Evolutionary conservation across 2,329 filamentous ascomycete genomes (phyloP).

Genomic region (Colletotrichum liriopes): DNA sequence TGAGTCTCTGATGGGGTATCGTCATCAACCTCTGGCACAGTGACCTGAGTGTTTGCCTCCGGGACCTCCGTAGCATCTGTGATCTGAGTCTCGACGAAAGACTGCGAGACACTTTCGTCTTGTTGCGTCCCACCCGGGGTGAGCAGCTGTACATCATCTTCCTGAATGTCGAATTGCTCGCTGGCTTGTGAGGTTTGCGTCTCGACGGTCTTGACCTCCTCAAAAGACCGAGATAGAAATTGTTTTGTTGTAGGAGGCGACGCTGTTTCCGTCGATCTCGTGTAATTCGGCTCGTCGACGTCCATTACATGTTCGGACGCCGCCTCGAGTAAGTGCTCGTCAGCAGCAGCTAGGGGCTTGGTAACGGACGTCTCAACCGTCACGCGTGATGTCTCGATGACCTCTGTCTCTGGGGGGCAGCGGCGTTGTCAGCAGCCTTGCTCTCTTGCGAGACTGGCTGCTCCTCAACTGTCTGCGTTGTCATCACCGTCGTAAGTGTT

Average conservation of each 20-base stretch:
- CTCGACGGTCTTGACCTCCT: slow-evolving; percentile 9
- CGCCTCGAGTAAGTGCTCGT: not conserved
- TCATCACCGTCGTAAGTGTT: slow-evolving; percentile 43
- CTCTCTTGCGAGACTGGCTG: not conserved
- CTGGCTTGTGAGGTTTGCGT: slow-evolving; percentile 4
- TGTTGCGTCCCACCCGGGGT: slow-evolving; percentile 35
- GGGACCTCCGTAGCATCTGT: slow-evolving; percentile 32
- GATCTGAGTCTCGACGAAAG: slow-evolving; percentile 23
- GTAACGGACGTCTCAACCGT: slow-evolving; percentile 2
- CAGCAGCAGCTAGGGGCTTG: not conserved
- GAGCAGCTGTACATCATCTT: slow-evolving; percentile 6
- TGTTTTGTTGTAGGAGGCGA: slow-evolving; percentile 22
- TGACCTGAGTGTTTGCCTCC: slow-evolving; percentile 21
- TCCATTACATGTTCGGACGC: slow-evolving; percentile 31
- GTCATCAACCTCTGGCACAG: slow-evolving; percentile 4
- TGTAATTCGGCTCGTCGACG: slow-evolving; percentile 21
- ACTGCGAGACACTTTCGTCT: slow-evolving; percentile 11
- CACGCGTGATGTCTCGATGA: slow-evolving; percentile 1
- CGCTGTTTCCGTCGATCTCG: not conserved
- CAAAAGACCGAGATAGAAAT: slow-evolving; percentile 11
- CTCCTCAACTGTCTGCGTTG: not conserved
- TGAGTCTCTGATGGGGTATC: not conserved
- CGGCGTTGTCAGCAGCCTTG: not conserved
- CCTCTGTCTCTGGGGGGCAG: not conserved
- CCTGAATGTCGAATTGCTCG: slow-evolving; percentile 6